A percentile compares a stretch with the other conserved stretches of the same genome.
Evolutionary conservation across 352 stramenopile genomes (phyloP).

Genomic region (Globisporangium spinosum): DNA sequence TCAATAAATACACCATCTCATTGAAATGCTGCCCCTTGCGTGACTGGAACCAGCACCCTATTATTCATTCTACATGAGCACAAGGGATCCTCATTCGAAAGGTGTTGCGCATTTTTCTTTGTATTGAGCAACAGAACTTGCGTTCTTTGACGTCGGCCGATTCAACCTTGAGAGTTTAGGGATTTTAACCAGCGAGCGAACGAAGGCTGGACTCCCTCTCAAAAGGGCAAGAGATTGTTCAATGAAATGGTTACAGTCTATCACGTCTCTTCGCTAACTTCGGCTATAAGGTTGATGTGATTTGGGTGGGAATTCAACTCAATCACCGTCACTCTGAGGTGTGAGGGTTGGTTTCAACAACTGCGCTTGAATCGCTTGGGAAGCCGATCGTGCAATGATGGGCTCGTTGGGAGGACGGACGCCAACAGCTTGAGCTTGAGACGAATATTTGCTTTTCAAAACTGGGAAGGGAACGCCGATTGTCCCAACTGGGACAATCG

Average conservation of each 20-base stretch:
- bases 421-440: background rate
- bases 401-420: background rate
- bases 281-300: too few species aligned
- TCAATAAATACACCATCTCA: background rate
- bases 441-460: background rate
- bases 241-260: too few species aligned
- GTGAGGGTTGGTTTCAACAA: background rate
- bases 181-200: background rate
- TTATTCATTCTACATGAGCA: background rate
- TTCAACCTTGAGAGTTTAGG: background rate
- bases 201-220: background rate
- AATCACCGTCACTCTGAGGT: too few species aligned
- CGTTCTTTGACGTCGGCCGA: background rate
- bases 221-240: background rate
- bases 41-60: background rate
- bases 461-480: background rate
- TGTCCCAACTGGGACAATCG: background rate
- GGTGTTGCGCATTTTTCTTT: background rate
- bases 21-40: background rate
- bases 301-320: too few species aligned
- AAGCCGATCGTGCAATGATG: background rate
- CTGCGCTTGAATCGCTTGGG: background rate
- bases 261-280: too few species aligned
- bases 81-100: background rate
- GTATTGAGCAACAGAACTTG: background rate